Conservation (phyloP, 2,329 filamentous ascomycete genomes). For the Colletotrichum viniferum region DNA sequence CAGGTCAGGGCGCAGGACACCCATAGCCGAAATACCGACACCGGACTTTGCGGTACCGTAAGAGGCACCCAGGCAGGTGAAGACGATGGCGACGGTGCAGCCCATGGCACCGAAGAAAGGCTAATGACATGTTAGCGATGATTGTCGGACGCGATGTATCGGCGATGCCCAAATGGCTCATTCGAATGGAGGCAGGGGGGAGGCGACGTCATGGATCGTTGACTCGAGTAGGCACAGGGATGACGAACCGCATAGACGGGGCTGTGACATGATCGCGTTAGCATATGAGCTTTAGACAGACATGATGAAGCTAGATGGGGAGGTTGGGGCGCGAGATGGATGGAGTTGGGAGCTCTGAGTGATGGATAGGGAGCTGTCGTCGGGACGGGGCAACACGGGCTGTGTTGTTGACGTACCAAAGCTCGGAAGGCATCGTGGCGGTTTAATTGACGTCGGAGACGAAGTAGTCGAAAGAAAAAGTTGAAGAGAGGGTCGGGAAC, state of each 20-base stretch:
- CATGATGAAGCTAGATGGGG: neutral
- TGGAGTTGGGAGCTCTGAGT: slow-evolving; percentile 32
- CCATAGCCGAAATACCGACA: slow-evolving; percentile 98
- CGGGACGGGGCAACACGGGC: slow-evolving; percentile 34
- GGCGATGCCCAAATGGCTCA: slow-evolving; percentile 19
- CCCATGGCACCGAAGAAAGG: slow-evolving; percentile 98
- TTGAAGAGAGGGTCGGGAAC: slow-evolving; percentile 1
- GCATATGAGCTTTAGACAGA: slow-evolving; percentile 15
- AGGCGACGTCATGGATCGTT: slow-evolving; percentile 23
- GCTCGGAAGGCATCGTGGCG: slow-evolving; percentile 76
- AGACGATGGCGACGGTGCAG: slow-evolving; percentile 95
- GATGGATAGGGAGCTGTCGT: slow-evolving; percentile 33
- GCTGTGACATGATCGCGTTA: slow-evolving; percentile 53
- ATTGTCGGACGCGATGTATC: neutral
- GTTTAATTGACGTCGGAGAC: slow-evolving; percentile 30
- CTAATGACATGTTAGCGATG: slow-evolving; percentile 46
- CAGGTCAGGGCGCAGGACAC: slow-evolving; percentile 95
- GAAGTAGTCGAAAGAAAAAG: slow-evolving; percentile 11
- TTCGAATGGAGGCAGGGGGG: neutral
- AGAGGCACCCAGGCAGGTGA: slow-evolving; percentile 94
- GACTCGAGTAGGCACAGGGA: slow-evolving; percentile 20
- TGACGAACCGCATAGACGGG: slow-evolving; percentile 98
- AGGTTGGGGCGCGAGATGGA: neutral
- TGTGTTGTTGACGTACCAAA: slow-evolving; percentile 69
- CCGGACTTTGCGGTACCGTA: slow-evolving; percentile 99